These are phyloP conservation scores for Penstemon davidsonii DNA, from an alignment of 257 asterid genomes.

Conservation along the genomic window DNA sequence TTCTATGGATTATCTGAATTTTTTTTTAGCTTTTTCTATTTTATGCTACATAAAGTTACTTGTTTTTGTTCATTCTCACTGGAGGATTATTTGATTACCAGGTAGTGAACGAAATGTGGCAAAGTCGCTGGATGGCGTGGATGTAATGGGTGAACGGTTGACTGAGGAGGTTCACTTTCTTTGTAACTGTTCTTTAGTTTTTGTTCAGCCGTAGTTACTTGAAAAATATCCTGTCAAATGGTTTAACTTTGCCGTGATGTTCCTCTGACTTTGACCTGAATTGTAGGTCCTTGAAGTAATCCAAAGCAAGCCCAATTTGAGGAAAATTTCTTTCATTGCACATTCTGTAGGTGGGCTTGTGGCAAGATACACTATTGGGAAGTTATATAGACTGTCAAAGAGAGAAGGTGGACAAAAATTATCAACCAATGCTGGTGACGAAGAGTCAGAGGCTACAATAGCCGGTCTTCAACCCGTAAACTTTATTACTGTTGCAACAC, in stretches of 20 bases:
- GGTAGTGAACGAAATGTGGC: conserved; percentile 91
- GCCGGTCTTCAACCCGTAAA: conserved; percentile 85
- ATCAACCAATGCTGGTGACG: conserved; percentile 37
- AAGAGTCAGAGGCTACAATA: conserved; percentile 64
- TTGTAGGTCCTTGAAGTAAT: conserved; percentile 78
- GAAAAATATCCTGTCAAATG: background rate
- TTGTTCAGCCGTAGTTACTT: conserved; percentile 21
- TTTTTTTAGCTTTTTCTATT: conserved; percentile 1
- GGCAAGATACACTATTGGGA: conserved; percentile 93
- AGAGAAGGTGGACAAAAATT: conserved; percentile 42
- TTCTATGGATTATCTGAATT: conserved; percentile 1
- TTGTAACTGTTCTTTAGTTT: conserved; percentile 14
- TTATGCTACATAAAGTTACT: conserved; percentile 15
- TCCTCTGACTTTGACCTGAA: conserved; percentile 31
- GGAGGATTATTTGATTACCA: conserved; percentile 34
- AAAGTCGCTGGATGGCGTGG: conserved; percentile 87
- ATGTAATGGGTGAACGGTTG: conserved; percentile 95
- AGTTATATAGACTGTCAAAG: conserved; percentile 58
- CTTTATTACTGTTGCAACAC: conserved; percentile 91
- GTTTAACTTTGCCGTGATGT: conserved; percentile 17
- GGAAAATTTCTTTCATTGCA: conserved; percentile 83
- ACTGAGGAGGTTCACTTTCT: conserved; percentile 70
- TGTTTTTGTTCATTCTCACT: conserved; percentile 19
- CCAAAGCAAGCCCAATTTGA: conserved; percentile 61
- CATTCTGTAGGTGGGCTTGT: conserved; percentile 99